phyloP scores from a whole-genome alignment of 805 yeast genomes.

The Saccharomycopsis sp. region DNA sequence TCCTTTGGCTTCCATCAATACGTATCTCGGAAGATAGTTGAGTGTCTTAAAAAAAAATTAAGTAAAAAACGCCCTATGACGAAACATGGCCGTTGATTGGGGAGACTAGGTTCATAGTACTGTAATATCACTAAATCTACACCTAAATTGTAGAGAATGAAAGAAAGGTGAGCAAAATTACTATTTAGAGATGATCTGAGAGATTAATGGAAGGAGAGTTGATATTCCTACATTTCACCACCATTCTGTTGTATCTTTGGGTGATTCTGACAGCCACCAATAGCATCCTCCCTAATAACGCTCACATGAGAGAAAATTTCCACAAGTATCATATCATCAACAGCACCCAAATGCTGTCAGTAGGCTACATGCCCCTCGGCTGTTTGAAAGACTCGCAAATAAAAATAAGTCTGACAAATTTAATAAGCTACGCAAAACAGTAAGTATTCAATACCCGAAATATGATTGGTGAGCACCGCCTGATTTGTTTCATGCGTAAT shows the following conservation, averaged over 20 bases:
- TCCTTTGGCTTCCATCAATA: too few relatives aligned
- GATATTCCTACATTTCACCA: not conserved
- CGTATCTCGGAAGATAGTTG: too few relatives aligned
- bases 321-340: not conserved
- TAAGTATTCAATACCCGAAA: not conserved
- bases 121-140: too few relatives aligned
- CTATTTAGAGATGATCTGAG: too few relatives aligned
- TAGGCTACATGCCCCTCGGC: not conserved
- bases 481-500: not conserved
- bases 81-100: too few relatives aligned
- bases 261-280: not conserved
- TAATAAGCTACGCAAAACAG: not conserved
- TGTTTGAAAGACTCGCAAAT: not conserved
- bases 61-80: too few relatives aligned
- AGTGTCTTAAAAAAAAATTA: too few relatives aligned
- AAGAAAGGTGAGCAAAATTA: too few relatives aligned
- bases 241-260: not conserved
- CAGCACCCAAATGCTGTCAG: not conserved
- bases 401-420: not conserved
- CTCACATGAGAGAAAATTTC: not conserved
- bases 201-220: not conserved
- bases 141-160: too few relatives aligned
- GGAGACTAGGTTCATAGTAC: too few relatives aligned
- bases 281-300: not conserved
- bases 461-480: not conserved